A percentile compares a stretch with the other conserved stretches of the same genome.
Conservation (phyloP, 2,329 filamentous ascomycete species). For the Phaeosphaeria sp. region DNA sequence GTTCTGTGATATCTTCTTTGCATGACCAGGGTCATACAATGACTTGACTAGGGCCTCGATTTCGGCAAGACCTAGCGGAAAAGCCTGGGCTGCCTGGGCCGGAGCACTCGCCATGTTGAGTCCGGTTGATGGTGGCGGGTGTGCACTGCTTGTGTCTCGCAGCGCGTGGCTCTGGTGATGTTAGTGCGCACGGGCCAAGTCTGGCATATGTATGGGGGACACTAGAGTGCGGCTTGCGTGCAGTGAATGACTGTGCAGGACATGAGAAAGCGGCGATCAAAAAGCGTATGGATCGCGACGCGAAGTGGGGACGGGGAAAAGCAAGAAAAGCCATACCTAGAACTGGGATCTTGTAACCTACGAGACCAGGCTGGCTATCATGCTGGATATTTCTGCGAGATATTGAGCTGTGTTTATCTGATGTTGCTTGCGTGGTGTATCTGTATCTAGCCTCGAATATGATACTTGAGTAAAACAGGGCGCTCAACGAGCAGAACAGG, state of each 20-base stretch:
- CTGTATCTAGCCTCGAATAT: neutral
- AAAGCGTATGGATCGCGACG: neutral
- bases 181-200: neutral
- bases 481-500: neutral
- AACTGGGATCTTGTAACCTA: neutral
- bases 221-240: neutral
- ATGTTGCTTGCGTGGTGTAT: neutral
- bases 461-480: neutral
- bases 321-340: neutral
- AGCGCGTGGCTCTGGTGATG: neutral
- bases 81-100: constrained; percentile 19
- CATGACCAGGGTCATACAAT: constrained; percentile 57
- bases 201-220: neutral
- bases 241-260: neutral
- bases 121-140: neutral
- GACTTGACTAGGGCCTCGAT: constrained; percentile 57
- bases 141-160: neutral
- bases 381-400: neutral
- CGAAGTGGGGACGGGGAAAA: neutral
- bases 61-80: constrained; percentile 41
- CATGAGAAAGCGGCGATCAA: neutral
- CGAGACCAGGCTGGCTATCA: neutral
- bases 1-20: constrained; percentile 58
- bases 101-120: constrained; percentile 29
- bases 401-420: neutral